Percentiles rank a stretch among this genome's conserved stretches.
Conservation (phyloP, 441 rosid genomes). For the Euphorbia celastroides region DNA sequence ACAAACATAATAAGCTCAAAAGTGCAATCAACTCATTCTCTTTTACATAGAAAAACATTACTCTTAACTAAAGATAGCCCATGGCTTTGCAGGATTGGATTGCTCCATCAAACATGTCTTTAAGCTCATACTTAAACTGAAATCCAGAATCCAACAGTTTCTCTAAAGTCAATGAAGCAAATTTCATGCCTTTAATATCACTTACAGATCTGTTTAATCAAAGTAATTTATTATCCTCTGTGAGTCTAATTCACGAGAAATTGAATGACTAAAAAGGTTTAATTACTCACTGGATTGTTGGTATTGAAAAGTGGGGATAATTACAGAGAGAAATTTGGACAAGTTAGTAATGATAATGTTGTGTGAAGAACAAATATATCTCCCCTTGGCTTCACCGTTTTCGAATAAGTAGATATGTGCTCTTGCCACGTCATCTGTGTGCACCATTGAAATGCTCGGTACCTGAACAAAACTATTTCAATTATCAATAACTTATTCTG, state of each 20-base stretch:
- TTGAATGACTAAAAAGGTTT: background rate
- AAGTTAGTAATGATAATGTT: slow-evolving; percentile 20
- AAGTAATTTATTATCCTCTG: too few relatives aligned
- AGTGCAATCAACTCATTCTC: too few relatives aligned
- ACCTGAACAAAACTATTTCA: slow-evolving; percentile 18
- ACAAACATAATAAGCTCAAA: background rate
- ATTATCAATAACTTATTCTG: too few relatives aligned
- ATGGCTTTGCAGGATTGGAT: slow-evolving; percentile 27
- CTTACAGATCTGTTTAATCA: slow-evolving; percentile 22
- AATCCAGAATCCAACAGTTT: slow-evolving; percentile 34
- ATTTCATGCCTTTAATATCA: slow-evolving; percentile 10
- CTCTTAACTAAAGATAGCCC: slow-evolving; percentile 3
- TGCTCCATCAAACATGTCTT: slow-evolving; percentile 35
- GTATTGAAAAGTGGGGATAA: slow-evolving; percentile 25
- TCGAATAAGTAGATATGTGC: slow-evolving; percentile 44
- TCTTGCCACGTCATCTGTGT: slow-evolving; percentile 33
- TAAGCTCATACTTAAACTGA: slow-evolving; percentile 25
- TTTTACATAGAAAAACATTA: too few relatives aligned
- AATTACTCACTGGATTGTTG: slow-evolving; percentile 26
- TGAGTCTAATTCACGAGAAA: too few relatives aligned
- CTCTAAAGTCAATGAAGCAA: slow-evolving; percentile 20
- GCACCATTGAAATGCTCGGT: slow-evolving; percentile 23
- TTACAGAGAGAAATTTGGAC: slow-evolving; percentile 24
- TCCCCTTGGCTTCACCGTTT: slow-evolving; percentile 30
- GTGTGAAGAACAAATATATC: slow-evolving; percentile 32